Percentiles rank a stretch among this genome's conserved stretches.
phyloP scores from a whole-genome alignment of 345 rosid genomes.

The Ricinus communis region DNA sequence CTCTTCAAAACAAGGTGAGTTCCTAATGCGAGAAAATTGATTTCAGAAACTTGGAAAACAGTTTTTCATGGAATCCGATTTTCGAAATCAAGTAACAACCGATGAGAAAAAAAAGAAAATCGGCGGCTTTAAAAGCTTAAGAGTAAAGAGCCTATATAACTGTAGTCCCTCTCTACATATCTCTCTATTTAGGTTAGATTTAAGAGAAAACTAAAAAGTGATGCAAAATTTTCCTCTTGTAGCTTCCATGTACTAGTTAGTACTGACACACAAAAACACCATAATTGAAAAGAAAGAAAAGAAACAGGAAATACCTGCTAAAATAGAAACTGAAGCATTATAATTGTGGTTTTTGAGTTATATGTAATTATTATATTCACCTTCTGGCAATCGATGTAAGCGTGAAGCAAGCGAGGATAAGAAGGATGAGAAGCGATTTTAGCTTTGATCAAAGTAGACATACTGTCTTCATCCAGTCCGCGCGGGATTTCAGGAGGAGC shows the following conservation, averaged over 20 bases:
- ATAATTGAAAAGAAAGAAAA: no score
- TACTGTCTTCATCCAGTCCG: conserved; percentile 24
- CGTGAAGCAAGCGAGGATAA: conserved; percentile 81
- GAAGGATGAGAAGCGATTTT: conserved; percentile 79
- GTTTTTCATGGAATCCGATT: conserved; percentile 11
- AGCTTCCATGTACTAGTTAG: conserved; percentile 1
- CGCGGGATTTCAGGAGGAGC: conserved; percentile 50
- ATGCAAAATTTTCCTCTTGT: conserved; percentile 23
- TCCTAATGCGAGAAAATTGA: background rate
- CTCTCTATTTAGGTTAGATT: conserved; percentile 21
- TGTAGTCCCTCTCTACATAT: no score
- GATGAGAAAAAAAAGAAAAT: background rate
- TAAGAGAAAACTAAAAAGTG: conserved; percentile 11
- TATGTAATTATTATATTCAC: conserved; percentile 33
- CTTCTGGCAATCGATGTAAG: conserved; percentile 96
- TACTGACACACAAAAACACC: conserved; percentile 18
- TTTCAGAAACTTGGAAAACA: background rate
- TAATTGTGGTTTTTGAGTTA: background rate
- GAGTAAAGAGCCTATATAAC: background rate
- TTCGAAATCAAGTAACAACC: background rate
- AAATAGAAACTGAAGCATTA: background rate
- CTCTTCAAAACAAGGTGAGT: background rate
- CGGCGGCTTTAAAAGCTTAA: no score
- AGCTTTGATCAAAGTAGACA: conserved; percentile 55
- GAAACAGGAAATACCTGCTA: no score